A percentile compares a stretch with the other conserved stretches of the same genome.
Evolutionary conservation across 345 rosid species (phyloP).

Genomic region (Cardamine occulta): DNA sequence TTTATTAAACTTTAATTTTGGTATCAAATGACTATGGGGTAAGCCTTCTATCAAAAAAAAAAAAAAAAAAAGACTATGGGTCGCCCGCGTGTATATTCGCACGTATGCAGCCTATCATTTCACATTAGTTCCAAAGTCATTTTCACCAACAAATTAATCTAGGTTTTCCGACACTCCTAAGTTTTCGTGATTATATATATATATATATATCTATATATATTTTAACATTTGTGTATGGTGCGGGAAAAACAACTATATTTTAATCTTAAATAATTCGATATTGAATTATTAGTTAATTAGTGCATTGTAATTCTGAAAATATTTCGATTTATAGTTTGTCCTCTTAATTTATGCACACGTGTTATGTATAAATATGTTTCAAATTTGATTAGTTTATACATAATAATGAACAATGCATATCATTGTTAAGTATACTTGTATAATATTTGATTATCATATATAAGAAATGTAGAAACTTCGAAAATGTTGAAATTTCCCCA

Average conservation of each 20-base stretch:
- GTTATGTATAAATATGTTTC: not conserved
- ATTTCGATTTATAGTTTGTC: not conserved
- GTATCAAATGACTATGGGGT: too few species aligned
- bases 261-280: not conserved
- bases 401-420: slow-evolving; percentile 15
- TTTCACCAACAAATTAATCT: slow-evolving; percentile 36
- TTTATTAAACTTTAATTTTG: not conserved
- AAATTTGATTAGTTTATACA: not conserved
- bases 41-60: too few species aligned
- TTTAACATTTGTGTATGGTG: not conserved
- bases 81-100: not conserved
- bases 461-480: not conserved
- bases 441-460: not conserved
- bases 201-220: too few species aligned
- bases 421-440: slow-evolving; percentile 15
- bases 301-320: not conserved
- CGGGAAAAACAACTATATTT: not conserved
- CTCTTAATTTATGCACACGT: slow-evolving; percentile 2
- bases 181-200: too few species aligned
- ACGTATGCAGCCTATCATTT: slow-evolving; percentile 25
- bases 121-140: slow-evolving; percentile 29
- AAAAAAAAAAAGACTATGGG: not conserved
- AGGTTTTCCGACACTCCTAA: slow-evolving; percentile 32
- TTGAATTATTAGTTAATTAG: not conserved
- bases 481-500: slow-evolving; percentile 31